phyloP scores from a whole-genome alignment of 2,329 filamentous ascomycete genomes.

The Aspergillus awamori region DNA sequence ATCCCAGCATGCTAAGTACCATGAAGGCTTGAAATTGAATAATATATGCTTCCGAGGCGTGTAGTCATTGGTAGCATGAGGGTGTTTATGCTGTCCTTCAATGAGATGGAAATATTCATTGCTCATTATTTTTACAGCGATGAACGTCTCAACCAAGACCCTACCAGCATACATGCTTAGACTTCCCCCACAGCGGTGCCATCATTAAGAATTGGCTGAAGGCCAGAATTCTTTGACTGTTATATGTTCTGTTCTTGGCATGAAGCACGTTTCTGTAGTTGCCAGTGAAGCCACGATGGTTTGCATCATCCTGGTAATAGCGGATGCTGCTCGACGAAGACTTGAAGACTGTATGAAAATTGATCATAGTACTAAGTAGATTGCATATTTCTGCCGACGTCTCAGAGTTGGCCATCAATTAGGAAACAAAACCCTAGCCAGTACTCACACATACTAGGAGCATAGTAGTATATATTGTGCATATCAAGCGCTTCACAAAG shows the following conservation, averaged over 20 bases:
- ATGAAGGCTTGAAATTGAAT: constrained; percentile 29
- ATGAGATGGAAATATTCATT: constrained; percentile 30
- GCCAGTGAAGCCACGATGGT: constrained; percentile 22
- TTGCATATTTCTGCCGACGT: neutral
- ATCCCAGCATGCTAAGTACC: constrained; percentile 9
- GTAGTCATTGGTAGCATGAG: constrained; percentile 49
- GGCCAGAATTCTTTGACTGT: constrained; percentile 39
- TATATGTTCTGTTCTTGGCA: constrained; percentile 38
- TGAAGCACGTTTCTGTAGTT: constrained; percentile 43
- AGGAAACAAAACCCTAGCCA: too few relatives aligned
- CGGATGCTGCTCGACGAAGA: constrained; percentile 19
- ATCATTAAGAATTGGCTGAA: constrained; percentile 53
- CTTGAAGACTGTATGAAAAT: neutral
- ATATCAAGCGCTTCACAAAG: too few relatives aligned
- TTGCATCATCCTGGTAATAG: constrained; percentile 22
- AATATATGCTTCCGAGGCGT: constrained; percentile 38
- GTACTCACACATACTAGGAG: too few relatives aligned
- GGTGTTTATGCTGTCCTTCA: constrained; percentile 46
- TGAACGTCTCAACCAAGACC: too few relatives aligned
- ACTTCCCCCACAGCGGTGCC: constrained; percentile 45
- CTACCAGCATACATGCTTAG: constrained; percentile 29
- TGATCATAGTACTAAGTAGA: too few relatives aligned
- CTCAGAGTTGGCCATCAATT: too few relatives aligned
- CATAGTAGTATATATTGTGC: too few relatives aligned
- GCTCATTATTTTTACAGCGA: fast-evolving